Base-by-base conservation (phyloP, 441 rosid species). In the Gossypium lobatum region DNA sequence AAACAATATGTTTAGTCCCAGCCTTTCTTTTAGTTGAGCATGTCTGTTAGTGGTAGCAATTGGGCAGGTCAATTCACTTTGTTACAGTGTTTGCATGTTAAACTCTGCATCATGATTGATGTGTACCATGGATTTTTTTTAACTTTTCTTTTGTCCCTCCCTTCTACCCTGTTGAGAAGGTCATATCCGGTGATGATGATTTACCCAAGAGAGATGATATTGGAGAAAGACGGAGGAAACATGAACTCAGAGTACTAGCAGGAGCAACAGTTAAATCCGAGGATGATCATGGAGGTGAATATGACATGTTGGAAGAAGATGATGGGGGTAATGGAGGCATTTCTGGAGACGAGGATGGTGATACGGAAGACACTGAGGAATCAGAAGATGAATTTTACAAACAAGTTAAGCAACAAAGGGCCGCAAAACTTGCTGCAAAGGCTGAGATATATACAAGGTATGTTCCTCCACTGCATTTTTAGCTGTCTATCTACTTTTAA, bases 181-280 rank as follows among this genome's bases (percentile, higher is more conserved):
- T 83, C 75, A 60, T 89, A 54, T 89, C 89, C 31, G 97, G 98
- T 58, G 99, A 91, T 65, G 96, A 91, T 80, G 97, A 95, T 83
- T 76, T 95, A 71, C 98, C 99, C 0, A 87, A 71, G 83, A 85
- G 99, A 77, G 98, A 95, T 85, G 97, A 93, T 78, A 89, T 95
- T 65, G 99, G 99, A 75, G 97, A 93, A 82, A 81, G 97, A 76
- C 88, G 97, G 78, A 88, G 91, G 80, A 90, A 91, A 76, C 86
- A 87, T 77, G 98, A 93, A 83, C 87, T 91, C 37, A 84, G 86
- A 81, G 95, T 90, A 73, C 80, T 95, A 80, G 89, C 92, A 52
- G 86, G 85, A 73, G 97, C 99, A 76, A 96, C 95, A 81, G 78
- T 93, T 58, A 82, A 73, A 76, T 81, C 91, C 39, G 89, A 84